Base-by-base conservation (phyloP, 2,329 filamentous ascomycete species). In the Fusarium denticulatum region DNA sequence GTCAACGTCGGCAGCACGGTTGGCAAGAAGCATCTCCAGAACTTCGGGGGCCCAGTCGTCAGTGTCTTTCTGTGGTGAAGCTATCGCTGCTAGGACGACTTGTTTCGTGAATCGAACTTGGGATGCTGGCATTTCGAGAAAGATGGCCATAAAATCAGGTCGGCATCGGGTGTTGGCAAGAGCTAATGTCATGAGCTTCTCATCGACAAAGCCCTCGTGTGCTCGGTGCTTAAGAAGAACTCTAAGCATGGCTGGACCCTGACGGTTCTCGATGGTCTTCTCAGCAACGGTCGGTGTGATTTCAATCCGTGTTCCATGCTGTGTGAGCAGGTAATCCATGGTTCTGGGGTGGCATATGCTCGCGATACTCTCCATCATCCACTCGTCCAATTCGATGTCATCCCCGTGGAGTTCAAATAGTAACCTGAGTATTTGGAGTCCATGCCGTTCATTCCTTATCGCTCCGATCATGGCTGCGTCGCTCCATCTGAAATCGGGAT, bases 361-460 rank as follows among this genome's bases (percentile, higher is more conserved):
- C 22, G 67, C 67, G 22, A 70, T 69, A 34, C 64, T 70, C 13
- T 63, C 66, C 66, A 70, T 66, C 60, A 70, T 70, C 66, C 66
- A 70, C 40, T 70, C 66, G 9, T 70, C 67, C 2, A 70, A 46
- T 22, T 70, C 37, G 18, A 70, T 60, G 10, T 43, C 24, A 37
- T 55, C 34, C 20, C 59, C 52, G 15, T 70, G 60, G 16, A 65
- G 52, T 53, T 70, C 36, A 53, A 70, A 49, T n/a, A 70, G 30
- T 34, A 66, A 20, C 7, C 28, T 34, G 15, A 70, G 36, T 28
- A 70, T 65, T 7, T 66, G 36, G 7, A 70, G 67, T 18, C 67
- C 67, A 15, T 69, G 30, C 2, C 32, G 46, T 30, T 70, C 66
- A n/a, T 69, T 69, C 18, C 67, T 59, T 39, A 57, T 65, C 16